These are phyloP conservation scores for Fabrea salina DNA, from an alignment of 169 alveolate species.

Conservation along the genomic window DNA sequence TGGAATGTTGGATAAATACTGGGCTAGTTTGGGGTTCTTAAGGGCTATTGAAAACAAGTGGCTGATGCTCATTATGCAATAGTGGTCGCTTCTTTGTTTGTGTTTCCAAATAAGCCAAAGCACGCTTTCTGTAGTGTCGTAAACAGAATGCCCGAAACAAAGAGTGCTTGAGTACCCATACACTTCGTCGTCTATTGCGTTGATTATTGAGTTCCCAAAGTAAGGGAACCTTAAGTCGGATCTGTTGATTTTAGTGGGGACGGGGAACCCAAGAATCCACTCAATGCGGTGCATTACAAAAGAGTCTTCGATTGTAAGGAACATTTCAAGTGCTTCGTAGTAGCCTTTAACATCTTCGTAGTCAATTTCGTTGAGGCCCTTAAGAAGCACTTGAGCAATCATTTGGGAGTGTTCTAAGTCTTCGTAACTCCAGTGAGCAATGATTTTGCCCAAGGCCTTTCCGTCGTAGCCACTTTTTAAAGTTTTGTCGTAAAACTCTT, in stretches of 20 bases:
- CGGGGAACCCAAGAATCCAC: slow-evolving; percentile 37
- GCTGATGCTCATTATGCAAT: slow-evolving; percentile 7
- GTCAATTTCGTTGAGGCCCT: slow-evolving; percentile 27
- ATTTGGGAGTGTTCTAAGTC: not conserved
- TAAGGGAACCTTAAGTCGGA: not conserved
- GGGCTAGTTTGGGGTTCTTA: not conserved
- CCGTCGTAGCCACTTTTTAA: slow-evolving; percentile 32
- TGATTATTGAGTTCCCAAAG: slow-evolving; percentile 22
- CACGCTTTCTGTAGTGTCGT: slow-evolving; percentile 1
- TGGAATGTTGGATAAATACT: not conserved
- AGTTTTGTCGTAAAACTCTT: slow-evolving; percentile 35
- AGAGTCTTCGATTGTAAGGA: slow-evolving; percentile 30
- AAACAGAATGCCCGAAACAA: not conserved
- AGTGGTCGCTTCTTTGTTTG: not conserved
- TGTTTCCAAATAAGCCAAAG: slow-evolving; percentile 22
- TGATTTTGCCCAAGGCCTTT: not conserved
- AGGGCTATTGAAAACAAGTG: slow-evolving; percentile 4
- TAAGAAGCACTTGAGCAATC: slow-evolving; percentile 6
- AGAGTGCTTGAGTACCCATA: slow-evolving; percentile 1
- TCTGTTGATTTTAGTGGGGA: not conserved
- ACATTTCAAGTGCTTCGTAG: slow-evolving; percentile 13
- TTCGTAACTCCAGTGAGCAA: slow-evolving; percentile 21
- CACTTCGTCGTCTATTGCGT: slow-evolving; percentile 32
- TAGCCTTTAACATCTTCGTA: slow-evolving; percentile 21
- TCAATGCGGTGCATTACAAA: slow-evolving; percentile 20